phyloP scores from a whole-genome alignment of 2,329 filamentous ascomycete species.

The Aspergillus pseudoglaucus region DNA sequence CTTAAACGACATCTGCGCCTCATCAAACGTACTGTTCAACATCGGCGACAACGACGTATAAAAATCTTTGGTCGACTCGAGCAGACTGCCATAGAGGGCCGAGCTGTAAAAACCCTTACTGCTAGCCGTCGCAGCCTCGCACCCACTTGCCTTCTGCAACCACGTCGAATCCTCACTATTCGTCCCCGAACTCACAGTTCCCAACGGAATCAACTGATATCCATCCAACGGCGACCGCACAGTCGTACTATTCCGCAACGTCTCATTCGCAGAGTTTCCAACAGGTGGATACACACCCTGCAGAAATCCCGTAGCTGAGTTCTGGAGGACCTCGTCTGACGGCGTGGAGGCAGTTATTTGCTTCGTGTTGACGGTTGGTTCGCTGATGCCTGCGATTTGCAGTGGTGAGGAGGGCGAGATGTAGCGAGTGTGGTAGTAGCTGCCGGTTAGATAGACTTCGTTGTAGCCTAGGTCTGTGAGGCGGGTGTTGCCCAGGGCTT shows the following conservation, averaged over 20 bases:
- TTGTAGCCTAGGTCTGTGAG: conserved; percentile 74
- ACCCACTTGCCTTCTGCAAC: conserved; percentile 53
- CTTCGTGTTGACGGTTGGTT: conserved; percentile 58
- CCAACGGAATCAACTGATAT: conserved; percentile 77
- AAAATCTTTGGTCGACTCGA: conserved; percentile 47
- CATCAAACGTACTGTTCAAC: conserved; percentile 47
- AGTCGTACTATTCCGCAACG: conserved; percentile 62
- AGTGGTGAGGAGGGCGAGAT: conserved; percentile 53
- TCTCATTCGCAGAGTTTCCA: conserved; percentile 50
- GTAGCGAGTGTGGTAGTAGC: conserved; percentile 72
- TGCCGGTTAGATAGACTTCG: conserved; percentile 65
- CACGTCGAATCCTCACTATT: conserved; percentile 54
- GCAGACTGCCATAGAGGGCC: conserved; percentile 42
- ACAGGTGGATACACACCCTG: conserved; percentile 83
- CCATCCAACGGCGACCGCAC: conserved; percentile 66
- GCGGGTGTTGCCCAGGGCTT: conserved; percentile 62
- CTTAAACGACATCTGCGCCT: conserved; percentile 48
- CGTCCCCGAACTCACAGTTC: conserved; percentile 53
- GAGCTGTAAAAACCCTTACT: conserved; percentile 55
- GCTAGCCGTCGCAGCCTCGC: conserved; percentile 50
- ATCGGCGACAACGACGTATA: conserved; percentile 48
- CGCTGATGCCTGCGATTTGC: conserved; percentile 60
- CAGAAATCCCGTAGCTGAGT: conserved; percentile 70
- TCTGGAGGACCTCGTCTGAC: conserved; percentile 69
- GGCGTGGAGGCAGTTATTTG: conserved; percentile 71